Conservation (phyloP, 495 filamentous ascomycete genomes). For the Podospora comata region DNA sequence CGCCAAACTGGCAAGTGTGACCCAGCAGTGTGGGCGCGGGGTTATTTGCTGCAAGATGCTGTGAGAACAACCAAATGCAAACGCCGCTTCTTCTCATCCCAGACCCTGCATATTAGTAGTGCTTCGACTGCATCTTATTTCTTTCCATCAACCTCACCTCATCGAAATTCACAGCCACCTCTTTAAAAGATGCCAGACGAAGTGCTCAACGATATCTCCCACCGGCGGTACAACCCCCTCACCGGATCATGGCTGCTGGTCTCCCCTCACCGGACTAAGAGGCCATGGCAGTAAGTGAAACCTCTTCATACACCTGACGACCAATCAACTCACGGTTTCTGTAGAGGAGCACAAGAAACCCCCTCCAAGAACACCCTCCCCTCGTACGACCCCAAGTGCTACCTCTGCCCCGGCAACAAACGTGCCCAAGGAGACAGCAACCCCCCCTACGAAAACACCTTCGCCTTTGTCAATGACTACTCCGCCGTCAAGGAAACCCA, state of each 20-base stretch:
- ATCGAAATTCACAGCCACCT: not conserved
- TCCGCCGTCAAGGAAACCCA: constrained; percentile 95
- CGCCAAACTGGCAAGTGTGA: constrained; percentile 1
- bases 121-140: not conserved
- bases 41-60: not conserved
- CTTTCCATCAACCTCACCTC: not conserved
- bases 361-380: constrained; percentile 75
- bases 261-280: constrained; percentile 91
- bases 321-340: not conserved
- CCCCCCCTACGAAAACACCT: constrained; percentile 80
- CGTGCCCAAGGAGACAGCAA: constrained; percentile 88
- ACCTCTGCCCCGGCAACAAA: constrained; percentile 92
- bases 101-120: not conserved
- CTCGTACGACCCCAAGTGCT: constrained; percentile 80
- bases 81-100: not conserved
- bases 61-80: not conserved
- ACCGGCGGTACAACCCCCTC: constrained; percentile 89
- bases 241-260: constrained; percentile 88
- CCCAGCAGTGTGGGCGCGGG: constrained; percentile 8
- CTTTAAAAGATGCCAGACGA: constrained; percentile 47
- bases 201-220: constrained; percentile 95
- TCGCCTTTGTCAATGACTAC: constrained; percentile 97
- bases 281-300: constrained; percentile 88
- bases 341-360: constrained; percentile 85
- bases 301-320: not conserved